phyloP scores from a whole-genome alignment of 2,329 filamentous ascomycete genomes.

The Pestalotiopsis sp. region DNA sequence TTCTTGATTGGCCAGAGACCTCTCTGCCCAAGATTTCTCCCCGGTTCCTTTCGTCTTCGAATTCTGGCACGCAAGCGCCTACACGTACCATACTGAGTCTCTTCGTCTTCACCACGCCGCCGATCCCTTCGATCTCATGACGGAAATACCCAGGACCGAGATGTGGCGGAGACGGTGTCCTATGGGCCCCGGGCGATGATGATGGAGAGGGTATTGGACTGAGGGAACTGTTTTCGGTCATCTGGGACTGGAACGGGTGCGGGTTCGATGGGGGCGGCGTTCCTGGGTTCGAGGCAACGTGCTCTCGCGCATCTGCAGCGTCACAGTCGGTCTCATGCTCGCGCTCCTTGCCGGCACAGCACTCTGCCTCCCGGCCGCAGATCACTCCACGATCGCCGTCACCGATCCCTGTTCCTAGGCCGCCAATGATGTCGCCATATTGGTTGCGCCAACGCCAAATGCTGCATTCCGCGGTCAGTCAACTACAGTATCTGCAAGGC shows the following conservation, averaged over 20 bases:
- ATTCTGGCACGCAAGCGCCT: conserved; percentile 84
- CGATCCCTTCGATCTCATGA: conserved; percentile 91
- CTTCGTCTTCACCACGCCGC: conserved; percentile 85
- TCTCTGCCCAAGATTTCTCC: conserved; percentile 72
- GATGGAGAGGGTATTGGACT: conserved; percentile 21
- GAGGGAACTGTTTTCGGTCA: background rate
- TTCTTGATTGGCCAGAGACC: conserved; percentile 67
- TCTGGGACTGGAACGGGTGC: conserved; percentile 20
- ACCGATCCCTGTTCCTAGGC: conserved; percentile 83
- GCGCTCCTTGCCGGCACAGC: conserved; percentile 75
- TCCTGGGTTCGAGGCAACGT: conserved; percentile 8
- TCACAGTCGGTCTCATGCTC: conserved; percentile 87
- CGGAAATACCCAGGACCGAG: conserved; percentile 75
- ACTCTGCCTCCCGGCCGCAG: conserved; percentile 78
- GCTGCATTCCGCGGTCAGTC: conserved; percentile 34
- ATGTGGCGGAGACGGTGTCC: conserved; percentile 39
- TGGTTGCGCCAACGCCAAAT: conserved; percentile 91
- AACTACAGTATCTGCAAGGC: background rate
- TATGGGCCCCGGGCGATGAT: conserved; percentile 18
- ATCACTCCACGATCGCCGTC: conserved; percentile 87
- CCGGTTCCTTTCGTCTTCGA: conserved; percentile 73
- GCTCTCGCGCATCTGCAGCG: conserved; percentile 69
- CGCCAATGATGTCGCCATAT: conserved; percentile 79
- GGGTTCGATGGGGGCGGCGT: conserved; percentile 20
- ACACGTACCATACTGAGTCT: conserved; percentile 81